Evolutionary conservation across 805 yeast genomes (phyloP).

Genomic region (Debaryomyces tyrocola): DNA sequence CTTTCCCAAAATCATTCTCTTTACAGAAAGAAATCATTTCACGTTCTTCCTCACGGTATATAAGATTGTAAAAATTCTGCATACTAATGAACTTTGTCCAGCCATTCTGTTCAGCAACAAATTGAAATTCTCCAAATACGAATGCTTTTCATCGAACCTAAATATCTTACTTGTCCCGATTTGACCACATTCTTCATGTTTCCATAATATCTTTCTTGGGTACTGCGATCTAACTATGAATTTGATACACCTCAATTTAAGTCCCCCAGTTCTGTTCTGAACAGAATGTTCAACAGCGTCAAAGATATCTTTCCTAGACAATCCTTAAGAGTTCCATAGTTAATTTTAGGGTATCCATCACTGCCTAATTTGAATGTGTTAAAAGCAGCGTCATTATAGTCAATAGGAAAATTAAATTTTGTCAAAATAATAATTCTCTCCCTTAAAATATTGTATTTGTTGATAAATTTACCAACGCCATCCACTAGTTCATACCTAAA

Average conservation of each 20-base stretch:
- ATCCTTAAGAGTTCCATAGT: conserved; percentile 21
- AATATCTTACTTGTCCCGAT: conserved; percentile 49
- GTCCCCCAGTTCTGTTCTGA: conserved; percentile 51
- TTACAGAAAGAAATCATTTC: conserved; percentile 56
- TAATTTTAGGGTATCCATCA: no score
- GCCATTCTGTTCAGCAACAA: conserved; percentile 51
- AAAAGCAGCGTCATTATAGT: neutral
- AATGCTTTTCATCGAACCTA: conserved; percentile 60
- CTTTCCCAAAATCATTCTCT: conserved; percentile 39
- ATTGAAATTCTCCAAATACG: conserved; percentile 54
- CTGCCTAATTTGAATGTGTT: no score
- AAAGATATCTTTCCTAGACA: conserved; percentile 39
- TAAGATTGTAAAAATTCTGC: conserved; percentile 57
- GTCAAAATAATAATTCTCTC: conserved; percentile 19
- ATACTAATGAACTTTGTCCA: conserved; percentile 59
- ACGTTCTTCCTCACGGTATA: conserved; percentile 61
- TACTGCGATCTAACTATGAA: conserved; percentile 53
- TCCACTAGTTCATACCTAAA: no score
- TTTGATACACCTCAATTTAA: conserved; percentile 52
- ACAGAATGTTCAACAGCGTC: conserved; percentile 43
- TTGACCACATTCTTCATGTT: conserved; percentile 51
- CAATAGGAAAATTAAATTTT: conserved; percentile 14
- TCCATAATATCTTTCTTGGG: conserved; percentile 56
- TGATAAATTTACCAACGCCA: conserved; percentile 23
- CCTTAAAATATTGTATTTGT: conserved; percentile 20